Evolutionary conservation across 1,284 basidiomycete genomes (phyloP).

Genomic region (Pseudozyma tsukubaensis): DNA sequence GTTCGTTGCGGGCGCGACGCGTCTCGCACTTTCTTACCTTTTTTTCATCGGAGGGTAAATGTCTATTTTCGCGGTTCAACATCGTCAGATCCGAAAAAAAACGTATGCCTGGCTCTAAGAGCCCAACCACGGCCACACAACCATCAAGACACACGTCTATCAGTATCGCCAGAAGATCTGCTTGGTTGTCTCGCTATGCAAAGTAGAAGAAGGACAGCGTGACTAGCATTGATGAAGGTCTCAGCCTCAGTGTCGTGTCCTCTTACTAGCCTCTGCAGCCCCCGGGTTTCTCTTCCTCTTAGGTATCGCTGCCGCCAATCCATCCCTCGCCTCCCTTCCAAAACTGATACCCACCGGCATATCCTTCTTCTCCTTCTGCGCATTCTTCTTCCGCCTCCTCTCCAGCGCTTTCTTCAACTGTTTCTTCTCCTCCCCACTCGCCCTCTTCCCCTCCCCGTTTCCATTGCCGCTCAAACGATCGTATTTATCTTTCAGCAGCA

Average conservation of each 20-base stretch:
- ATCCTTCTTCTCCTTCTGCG: slow-evolving; percentile 85
- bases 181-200: background rate
- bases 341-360: slow-evolving; percentile 51
- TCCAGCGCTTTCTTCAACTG: slow-evolving; percentile 84
- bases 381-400: slow-evolving; percentile 86
- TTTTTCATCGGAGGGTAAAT: no score
- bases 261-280: slow-evolving; percentile 12
- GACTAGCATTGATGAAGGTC: background rate
- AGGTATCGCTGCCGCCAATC: slow-evolving; percentile 20
- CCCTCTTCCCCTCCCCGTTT: slow-evolving; percentile 18
- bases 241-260: slow-evolving; percentile 12
- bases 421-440: slow-evolving; percentile 40
- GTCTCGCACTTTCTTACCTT: slow-evolving; percentile 2
- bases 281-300: slow-evolving; percentile 31
- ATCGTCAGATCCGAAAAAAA: background rate
- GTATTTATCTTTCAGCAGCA: slow-evolving; percentile 59
- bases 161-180: background rate
- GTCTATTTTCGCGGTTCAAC: background rate
- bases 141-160: background rate
- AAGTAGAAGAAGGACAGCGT: background rate
- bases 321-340: slow-evolving; percentile 8
- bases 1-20: slow-evolving; percentile 22
- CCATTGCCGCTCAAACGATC: slow-evolving; percentile 33
- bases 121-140: background rate
- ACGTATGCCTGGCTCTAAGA: background rate